Evolutionary conservation across 129 eudicot genomes (phyloP).

Genomic region (Saposhnikovia divaricata): DNA sequence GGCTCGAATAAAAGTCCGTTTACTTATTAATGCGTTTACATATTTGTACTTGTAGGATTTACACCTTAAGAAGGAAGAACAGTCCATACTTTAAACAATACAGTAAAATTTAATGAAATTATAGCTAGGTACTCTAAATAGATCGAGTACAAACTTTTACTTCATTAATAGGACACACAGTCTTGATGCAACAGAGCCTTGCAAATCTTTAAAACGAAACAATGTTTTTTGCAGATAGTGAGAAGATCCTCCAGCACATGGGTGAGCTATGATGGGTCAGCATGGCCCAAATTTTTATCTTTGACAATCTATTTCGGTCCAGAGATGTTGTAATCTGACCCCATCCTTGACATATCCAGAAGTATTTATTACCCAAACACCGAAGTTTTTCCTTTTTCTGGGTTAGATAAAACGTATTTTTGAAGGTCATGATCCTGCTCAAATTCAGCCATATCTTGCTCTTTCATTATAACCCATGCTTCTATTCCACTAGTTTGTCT

Average conservation of each 20-base stretch:
- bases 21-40: not conserved
- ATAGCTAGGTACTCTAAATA: not conserved
- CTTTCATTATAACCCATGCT: not conserved
- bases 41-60: not conserved
- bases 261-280: not conserved
- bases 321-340: not conserved
- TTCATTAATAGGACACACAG: not conserved
- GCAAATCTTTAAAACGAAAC: not conserved
- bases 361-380: not conserved
- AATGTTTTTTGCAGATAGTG: not conserved
- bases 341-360: not conserved
- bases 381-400: not conserved
- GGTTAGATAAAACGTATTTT: not conserved
- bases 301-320: not conserved
- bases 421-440: constrained; percentile 1
- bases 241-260: not conserved
- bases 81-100: not conserved
- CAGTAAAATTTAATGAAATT: not conserved
- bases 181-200: not conserved
- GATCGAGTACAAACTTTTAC: not conserved
- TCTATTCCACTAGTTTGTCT: not conserved
- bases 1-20: too few relatives aligned
- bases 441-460: constrained; percentile 11
- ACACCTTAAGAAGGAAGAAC: not conserved
- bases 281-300: not conserved